phyloP scores from a whole-genome alignment of 73 alveolate genomes.

The Symbiodinium pilosum region DNA sequence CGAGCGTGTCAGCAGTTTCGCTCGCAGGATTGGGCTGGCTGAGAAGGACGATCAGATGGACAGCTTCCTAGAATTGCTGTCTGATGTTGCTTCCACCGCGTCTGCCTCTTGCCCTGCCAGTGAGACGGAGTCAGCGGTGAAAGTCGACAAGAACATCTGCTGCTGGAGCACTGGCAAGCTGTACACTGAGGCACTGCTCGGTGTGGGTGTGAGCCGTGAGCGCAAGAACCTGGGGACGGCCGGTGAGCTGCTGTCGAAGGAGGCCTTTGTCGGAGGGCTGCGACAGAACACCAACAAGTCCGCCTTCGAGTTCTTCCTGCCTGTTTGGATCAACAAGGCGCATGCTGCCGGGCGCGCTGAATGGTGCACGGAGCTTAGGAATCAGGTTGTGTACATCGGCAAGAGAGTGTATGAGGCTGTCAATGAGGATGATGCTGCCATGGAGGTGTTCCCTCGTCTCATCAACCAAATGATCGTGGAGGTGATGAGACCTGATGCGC shows the following conservation, averaged over 20 bases:
- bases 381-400: slow-evolving; percentile 13
- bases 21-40: not conserved
- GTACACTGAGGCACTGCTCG: slow-evolving; percentile 74
- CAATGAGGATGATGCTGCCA: slow-evolving; percentile 40
- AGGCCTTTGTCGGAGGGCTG: slow-evolving; percentile 77
- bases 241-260: slow-evolving; percentile 60
- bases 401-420: not conserved
- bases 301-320: slow-evolving; percentile 62
- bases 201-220: slow-evolving; percentile 65
- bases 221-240: slow-evolving; percentile 39
- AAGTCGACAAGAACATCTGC: slow-evolving; percentile 45
- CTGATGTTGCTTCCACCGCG: slow-evolving; percentile 16
- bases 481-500: slow-evolving; percentile 66
- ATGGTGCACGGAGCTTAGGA: slow-evolving; percentile 13
- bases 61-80: slow-evolving; percentile 49
- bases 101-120: not conserved
- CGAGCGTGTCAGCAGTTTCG: slow-evolving; percentile 9
- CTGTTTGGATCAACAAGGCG: slow-evolving; percentile 84
- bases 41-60: slow-evolving; percentile 17
- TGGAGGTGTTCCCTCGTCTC: slow-evolving; percentile 63
- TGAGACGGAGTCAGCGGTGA: slow-evolving; percentile 26
- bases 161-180: slow-evolving; percentile 86
- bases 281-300: slow-evolving; percentile 82
- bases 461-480: slow-evolving; percentile 85
- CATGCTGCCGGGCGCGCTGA: slow-evolving; percentile 33